phyloP scores from a whole-genome alignment of 2,329 filamentous ascomycete genomes.

The Phialemoniopsis sp. region DNA sequence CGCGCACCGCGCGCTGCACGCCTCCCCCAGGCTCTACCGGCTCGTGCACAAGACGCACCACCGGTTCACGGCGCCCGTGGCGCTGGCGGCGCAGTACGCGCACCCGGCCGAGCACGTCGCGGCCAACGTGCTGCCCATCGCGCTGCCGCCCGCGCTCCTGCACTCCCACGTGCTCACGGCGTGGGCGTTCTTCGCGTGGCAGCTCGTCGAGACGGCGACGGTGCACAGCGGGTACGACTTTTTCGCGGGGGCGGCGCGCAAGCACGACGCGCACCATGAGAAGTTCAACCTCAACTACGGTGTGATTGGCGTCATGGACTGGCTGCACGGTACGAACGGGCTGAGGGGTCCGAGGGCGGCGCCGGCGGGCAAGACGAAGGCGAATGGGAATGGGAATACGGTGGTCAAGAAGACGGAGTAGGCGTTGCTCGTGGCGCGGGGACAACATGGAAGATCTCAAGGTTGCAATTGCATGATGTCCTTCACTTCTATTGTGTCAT shows the following conservation, averaged over 20 bases:
- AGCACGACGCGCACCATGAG: slow-evolving; percentile 56
- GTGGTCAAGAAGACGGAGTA: too few relatives aligned
- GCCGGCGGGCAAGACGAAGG: too few relatives aligned
- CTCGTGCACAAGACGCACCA: slow-evolving; percentile 54
- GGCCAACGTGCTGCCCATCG: slow-evolving; percentile 48
- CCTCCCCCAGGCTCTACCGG: slow-evolving; percentile 38
- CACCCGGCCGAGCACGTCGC: slow-evolving; percentile 53
- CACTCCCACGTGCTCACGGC: slow-evolving; percentile 45
- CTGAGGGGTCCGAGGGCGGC: too few relatives aligned
- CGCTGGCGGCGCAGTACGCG: slow-evolving; percentile 51
- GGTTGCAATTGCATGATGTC: too few relatives aligned
- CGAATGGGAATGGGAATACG: too few relatives aligned
- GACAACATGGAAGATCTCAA: too few relatives aligned
- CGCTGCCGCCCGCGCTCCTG: slow-evolving; percentile 41
- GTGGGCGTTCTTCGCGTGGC: slow-evolving; percentile 42
- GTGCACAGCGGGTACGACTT: slow-evolving; percentile 58
- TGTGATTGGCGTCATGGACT: slow-evolving; percentile 46
- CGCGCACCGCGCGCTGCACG: slow-evolving; percentile 48
- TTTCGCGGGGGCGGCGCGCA: slow-evolving; percentile 36
- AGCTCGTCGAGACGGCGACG: slow-evolving; percentile 46
- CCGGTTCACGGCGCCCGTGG: slow-evolving; percentile 49
- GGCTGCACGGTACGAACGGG: slow-evolving; percentile 43
- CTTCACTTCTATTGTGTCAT: too few relatives aligned
- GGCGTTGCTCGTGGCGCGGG: too few relatives aligned
- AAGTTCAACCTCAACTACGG: slow-evolving; percentile 51